phyloP scores from a whole-genome alignment of 2,329 filamentous ascomycete genomes.

The Fusarium sp. region DNA sequence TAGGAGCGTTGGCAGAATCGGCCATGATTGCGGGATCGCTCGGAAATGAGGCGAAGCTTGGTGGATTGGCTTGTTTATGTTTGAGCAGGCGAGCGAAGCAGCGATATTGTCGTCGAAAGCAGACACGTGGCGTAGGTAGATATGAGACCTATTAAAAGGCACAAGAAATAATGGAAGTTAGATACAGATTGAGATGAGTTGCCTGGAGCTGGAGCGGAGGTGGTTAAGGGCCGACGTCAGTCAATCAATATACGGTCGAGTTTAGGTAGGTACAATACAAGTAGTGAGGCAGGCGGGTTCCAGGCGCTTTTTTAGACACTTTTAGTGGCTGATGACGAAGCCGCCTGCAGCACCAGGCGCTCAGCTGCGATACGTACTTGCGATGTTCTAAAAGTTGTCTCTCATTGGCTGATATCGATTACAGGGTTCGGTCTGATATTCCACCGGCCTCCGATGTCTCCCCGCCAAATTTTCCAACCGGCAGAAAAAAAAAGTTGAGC shows the following conservation, averaged over 20 bases:
- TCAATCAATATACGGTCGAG: conserved; percentile 25
- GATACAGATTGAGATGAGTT: conserved; percentile 20
- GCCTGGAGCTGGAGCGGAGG: conserved; percentile 37
- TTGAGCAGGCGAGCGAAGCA: conserved; percentile 6
- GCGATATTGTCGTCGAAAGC: conserved; percentile 6
- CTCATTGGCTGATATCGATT: conserved; percentile 19
- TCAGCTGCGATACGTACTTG: conserved; percentile 6
- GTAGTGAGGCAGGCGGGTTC: conserved; percentile 13
- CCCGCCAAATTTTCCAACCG: conserved; percentile 50
- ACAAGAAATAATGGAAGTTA: conserved; percentile 7
- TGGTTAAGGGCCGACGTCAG: conserved; percentile 38
- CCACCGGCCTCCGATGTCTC: conserved; percentile 20
- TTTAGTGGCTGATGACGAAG: conserved; percentile 47
- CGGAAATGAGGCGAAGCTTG: conserved; percentile 30
- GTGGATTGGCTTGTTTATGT: conserved; percentile 8
- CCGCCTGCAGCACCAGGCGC: conserved; percentile 23
- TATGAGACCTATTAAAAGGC: conserved; percentile 2
- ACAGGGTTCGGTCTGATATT: conserved; percentile 8
- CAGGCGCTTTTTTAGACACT: conserved; percentile 21
- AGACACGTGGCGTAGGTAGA: conserved; percentile 21
- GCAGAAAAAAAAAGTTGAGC: conserved; percentile 47
- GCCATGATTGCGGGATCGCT: conserved; percentile 49
- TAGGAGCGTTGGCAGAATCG: conserved; percentile 72
- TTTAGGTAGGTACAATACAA: conserved; percentile 9
- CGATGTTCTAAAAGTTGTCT: conserved; percentile 2